Conservation (phyloP, 1,284 basidiomycete species). For the Afroboletus lepidellus region DNA sequence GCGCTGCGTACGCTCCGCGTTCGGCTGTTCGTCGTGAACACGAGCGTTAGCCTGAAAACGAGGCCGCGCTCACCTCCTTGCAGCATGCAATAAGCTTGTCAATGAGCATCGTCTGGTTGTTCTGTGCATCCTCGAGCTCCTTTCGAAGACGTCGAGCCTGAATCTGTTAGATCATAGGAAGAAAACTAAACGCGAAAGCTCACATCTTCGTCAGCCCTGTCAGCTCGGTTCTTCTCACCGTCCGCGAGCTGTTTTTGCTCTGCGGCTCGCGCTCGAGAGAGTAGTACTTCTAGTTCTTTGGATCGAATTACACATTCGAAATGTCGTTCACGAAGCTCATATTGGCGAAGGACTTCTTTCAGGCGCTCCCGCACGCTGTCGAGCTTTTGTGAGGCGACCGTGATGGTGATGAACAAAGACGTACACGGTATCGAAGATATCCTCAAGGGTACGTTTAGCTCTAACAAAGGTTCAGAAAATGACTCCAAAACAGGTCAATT, state of each 20-base stretch:
- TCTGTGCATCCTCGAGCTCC: slow-evolving; percentile 71
- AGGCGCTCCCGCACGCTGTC: slow-evolving; percentile 73
- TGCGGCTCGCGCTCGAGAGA: slow-evolving; percentile 78
- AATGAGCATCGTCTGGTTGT: slow-evolving; percentile 70
- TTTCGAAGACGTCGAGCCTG: slow-evolving; percentile 66
- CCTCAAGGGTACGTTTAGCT: slow-evolving; percentile 68
- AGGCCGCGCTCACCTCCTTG: slow-evolving; percentile 63
- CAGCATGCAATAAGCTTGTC: slow-evolving; percentile 79
- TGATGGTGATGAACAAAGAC: slow-evolving; percentile 28
- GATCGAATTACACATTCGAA: slow-evolving; percentile 86
- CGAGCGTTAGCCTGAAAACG: neutral
- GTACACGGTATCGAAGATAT: slow-evolving; percentile 79
- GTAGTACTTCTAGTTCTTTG: slow-evolving; percentile 80
- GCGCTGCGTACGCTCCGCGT: slow-evolving; percentile 74
- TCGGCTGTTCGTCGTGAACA: slow-evolving; percentile 53
- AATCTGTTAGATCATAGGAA: slow-evolving; percentile 9
- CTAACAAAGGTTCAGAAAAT: slow-evolving; percentile 37
- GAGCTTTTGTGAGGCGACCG: slow-evolving; percentile 10
- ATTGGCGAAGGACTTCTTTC: slow-evolving; percentile 79
- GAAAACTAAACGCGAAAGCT: slow-evolving; percentile 19
- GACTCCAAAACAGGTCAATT: neutral
- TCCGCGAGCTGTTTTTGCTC: slow-evolving; percentile 80
- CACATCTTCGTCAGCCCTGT: slow-evolving; percentile 71
- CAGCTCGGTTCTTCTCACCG: slow-evolving; percentile 63
- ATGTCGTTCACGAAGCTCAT: slow-evolving; percentile 82